Base-by-base conservation (phyloP, 495 filamentous ascomycete genomes). In the Xylaria scruposa region DNA sequence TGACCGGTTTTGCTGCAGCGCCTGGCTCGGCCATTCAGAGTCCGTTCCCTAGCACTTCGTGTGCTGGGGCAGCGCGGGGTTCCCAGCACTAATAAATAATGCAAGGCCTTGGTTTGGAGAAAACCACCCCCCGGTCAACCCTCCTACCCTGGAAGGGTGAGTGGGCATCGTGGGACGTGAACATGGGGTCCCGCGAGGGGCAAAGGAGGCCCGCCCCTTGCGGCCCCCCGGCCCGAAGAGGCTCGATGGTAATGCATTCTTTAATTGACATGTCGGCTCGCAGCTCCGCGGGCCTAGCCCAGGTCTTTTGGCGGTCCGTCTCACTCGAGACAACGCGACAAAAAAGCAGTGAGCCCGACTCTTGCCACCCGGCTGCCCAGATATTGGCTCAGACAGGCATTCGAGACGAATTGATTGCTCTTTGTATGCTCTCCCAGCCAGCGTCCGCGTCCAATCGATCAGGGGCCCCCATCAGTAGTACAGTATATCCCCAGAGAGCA, bases 21-120 rank as follows among this genome's bases (percentile, higher is more conserved):
- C 73, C 70, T 79, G 60, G 71, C 75, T 74, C 76, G 77, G 77
- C 77, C 77, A 79, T 79, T 78, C 77, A 79, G 76, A 76, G 76
- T 74, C 72, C 77, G 75, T 77, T 77, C 70, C 72, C 74, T 47
- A 69, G 70, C 72, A 44, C 67, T 66, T 67, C 62, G 53, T 53
- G 73, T 60, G 70, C 70, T 75, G 72, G 70, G 73, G 77, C 70
- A 71, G 73, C 77, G 77, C 77, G 77, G 77, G 77, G 77, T 79
- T 62, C 58, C 68, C 68, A 77, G 71, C 74, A 76, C 62, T 71
- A 75, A 76, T 79, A 79, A 79, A 79, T 79, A 79, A 54, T 72
- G 64, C 74, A 65, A 64, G 60, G 53, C 26, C 70, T 49, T 68
- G 51, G 31, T 9, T 68, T 42, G 64, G 51, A 53, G 44, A 56